Evolutionary conservation across 2,329 filamentous ascomycete genomes (phyloP).

Genomic region (Ceratocystis destructans): DNA sequence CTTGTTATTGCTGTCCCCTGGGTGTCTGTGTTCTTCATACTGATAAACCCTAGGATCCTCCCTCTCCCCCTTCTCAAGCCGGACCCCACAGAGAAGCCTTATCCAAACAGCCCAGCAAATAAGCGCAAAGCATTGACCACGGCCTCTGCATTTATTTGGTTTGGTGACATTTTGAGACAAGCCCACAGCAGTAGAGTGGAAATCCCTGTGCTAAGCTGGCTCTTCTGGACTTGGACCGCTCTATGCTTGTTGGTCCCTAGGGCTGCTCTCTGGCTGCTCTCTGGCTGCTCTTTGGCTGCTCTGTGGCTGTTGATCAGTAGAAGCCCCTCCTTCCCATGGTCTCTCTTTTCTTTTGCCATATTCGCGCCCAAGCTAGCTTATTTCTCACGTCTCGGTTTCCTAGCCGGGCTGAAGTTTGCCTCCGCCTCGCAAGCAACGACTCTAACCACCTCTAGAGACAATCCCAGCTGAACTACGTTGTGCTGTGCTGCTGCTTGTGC

Average conservation of each 20-base stretch:
- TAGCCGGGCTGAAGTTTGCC: too few species aligned
- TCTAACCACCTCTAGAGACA: too few species aligned
- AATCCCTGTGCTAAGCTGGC: background rate
- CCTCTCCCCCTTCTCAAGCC: background rate
- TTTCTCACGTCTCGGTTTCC: too few species aligned
- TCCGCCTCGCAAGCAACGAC: too few species aligned
- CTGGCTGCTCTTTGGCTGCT: too few species aligned
- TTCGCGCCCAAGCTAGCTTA: too few species aligned
- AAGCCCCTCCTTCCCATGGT: background rate
- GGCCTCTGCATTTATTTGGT: background rate
- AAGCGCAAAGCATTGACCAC: slow-evolving; percentile 5
- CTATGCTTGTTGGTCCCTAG: too few species aligned
- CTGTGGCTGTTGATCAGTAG: too few species aligned
- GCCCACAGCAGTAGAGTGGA: background rate
- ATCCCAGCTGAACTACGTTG: background rate
- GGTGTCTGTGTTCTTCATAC: background rate
- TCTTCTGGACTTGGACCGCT: too few species aligned
- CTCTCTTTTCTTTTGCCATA: too few species aligned
- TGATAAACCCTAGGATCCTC: background rate
- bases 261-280: too few species aligned
- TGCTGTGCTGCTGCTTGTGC: background rate
- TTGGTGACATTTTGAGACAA: slow-evolving; percentile 14
- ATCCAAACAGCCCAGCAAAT: background rate
- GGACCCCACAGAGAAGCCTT: background rate
- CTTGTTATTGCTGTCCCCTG: too few species aligned